Conservation (phyloP, 202 grass and related monocot species). For the Musa balbisiana region DNA sequence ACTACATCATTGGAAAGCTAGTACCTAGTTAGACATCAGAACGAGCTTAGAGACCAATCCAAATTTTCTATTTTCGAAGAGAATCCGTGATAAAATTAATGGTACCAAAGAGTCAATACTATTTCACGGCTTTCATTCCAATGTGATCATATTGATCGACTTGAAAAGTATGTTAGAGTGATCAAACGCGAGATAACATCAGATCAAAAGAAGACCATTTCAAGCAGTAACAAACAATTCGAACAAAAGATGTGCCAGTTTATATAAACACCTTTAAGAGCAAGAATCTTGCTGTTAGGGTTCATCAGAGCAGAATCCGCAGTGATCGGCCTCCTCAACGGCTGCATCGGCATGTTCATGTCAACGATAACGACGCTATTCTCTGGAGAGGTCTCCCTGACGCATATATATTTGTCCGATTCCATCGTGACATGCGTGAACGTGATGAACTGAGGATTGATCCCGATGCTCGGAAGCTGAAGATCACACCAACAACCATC, state of each 20-base stretch:
- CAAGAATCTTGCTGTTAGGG: slow-evolving; percentile 78
- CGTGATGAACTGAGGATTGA: slow-evolving; percentile 79
- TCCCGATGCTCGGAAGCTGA: slow-evolving; percentile 80
- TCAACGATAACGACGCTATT: slow-evolving; percentile 89
- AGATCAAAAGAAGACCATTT: background rate
- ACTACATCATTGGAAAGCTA: background rate
- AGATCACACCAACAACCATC: background rate
- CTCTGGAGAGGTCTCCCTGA: slow-evolving; percentile 88
- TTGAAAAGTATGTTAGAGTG: background rate
- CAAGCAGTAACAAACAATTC: background rate
- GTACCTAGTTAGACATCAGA: background rate
- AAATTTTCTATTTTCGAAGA: background rate
- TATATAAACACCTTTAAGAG: slow-evolving; percentile 60
- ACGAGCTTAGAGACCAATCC: background rate
- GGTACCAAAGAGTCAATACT: background rate
- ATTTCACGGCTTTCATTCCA: background rate
- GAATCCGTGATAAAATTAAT: background rate
- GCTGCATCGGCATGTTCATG: slow-evolving; percentile 88
- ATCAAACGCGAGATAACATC: background rate
- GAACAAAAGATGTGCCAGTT: background rate
- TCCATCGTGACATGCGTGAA: slow-evolving; percentile 95
- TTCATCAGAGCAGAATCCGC: slow-evolving; percentile 97
- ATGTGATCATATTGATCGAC: background rate
- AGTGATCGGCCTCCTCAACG: slow-evolving; percentile 81
- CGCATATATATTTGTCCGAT: slow-evolving; percentile 84